Conservation (phyloP, 1,284 basidiomycete genomes). For the Malassezia yamatoensis region DNA sequence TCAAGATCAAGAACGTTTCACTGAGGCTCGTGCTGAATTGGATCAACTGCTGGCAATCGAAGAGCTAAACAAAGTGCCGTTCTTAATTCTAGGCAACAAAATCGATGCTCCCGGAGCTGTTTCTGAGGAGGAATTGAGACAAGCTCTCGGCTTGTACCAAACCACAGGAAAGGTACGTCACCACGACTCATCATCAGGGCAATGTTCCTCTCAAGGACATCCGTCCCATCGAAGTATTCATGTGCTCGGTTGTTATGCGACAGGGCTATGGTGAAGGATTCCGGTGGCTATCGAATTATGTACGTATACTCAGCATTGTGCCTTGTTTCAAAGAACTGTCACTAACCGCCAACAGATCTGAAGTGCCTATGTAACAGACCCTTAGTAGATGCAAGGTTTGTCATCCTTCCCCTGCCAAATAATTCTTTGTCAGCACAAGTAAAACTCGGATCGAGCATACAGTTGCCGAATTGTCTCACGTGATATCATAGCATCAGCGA, state of each 20-base stretch:
- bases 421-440: not conserved
- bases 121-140: constrained; percentile 91
- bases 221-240: constrained; percentile 97
- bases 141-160: constrained; percentile 89
- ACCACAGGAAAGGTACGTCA: constrained; percentile 75
- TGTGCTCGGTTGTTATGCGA: constrained; percentile 99
- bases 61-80: constrained; percentile 71
- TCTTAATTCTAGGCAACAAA: constrained; percentile 98
- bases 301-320: constrained; percentile 48
- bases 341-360: constrained; percentile 1
- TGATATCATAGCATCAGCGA: constrained; percentile 7
- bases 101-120: constrained; percentile 97
- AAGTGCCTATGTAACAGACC: not conserved
- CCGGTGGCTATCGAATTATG: constrained; percentile 97
- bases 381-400: not conserved
- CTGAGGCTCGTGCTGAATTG: constrained; percentile 91
- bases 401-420: not conserved
- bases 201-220: constrained; percentile 94
- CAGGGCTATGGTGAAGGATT: constrained; percentile 99
- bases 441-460: not conserved
- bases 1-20: constrained; percentile 89
- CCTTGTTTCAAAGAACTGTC: not conserved
- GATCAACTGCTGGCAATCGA: constrained; percentile 91
- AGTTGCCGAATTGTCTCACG: constrained; percentile 15
- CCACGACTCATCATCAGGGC: constrained; percentile 56